Base-by-base conservation (phyloP, 2,329 filamentous ascomycete species). In the Aspergillus pseudotamarii region DNA sequence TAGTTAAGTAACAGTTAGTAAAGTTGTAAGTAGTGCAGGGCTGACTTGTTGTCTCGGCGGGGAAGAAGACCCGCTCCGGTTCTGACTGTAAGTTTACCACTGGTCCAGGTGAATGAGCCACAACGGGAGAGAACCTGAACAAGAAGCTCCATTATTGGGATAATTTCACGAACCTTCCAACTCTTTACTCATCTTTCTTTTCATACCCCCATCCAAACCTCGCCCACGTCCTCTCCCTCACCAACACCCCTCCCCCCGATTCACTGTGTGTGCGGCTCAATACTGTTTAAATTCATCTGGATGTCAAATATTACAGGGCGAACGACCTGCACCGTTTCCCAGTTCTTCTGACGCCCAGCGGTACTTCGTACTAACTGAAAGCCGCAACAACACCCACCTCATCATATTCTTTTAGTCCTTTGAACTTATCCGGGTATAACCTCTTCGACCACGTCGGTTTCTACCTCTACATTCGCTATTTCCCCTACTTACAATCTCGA, bases 291-390 rank as follows among this genome's bases (percentile, higher is more conserved):
- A 51, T 53, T 36, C 43, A 43, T 57, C 60, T 61, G 57, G 64
- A 58, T 64, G 58, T 68, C 66, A 69, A 69, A 69, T 11, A 66
- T 62, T 68, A 67, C 66, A 68, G 72, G 71, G 66, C 66, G 67
- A 63, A 75, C 78, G 77, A 78, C 78, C 78, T 80, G 78, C 78
- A 80, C 78, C 75, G 74, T 78, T 76, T 73, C 68, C 73, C 74
- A 74, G 66, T 69, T 68, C 46, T 68, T 70, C 67, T 71, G 68
- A 65, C 66, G 57, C 61, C 67, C 66, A 67, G 64, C 66, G 68
- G 67, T 68, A 72, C 68, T 68, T 26, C 46, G 46, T 50, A 63
- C 55, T 59, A 43, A 34, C 58, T 67, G 58, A 62, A 55, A 64
- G 67, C 66, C 66, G 64, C 69, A 66, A 53, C 14, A 63, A 51